Conservation (phyloP, 805 yeast genomes). For the Candida fluviatilis region DNA sequence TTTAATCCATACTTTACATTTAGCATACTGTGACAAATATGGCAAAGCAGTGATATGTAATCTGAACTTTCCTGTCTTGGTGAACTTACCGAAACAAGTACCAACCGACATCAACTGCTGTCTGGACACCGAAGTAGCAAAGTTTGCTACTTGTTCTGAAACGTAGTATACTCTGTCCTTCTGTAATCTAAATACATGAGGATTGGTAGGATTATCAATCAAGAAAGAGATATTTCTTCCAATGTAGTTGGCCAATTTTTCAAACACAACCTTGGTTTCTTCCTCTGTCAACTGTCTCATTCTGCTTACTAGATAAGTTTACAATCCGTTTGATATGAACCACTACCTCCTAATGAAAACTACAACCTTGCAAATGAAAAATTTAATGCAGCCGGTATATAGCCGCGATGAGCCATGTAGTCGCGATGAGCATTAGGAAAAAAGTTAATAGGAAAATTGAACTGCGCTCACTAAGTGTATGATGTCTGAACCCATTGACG, state of each 20-base stretch:
- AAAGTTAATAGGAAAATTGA: too few species aligned
- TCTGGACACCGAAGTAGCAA: slow-evolving; percentile 89
- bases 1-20: slow-evolving; percentile 94
- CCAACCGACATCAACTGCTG: slow-evolving; percentile 90
- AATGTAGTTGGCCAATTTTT: slow-evolving; percentile 91
- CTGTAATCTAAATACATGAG: slow-evolving; percentile 92
- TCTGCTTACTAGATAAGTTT: too few species aligned
- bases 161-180: slow-evolving; percentile 96
- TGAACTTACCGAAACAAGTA: slow-evolving; percentile 91
- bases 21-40: slow-evolving; percentile 80
- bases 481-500: neutral
- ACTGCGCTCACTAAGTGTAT: too few species aligned
- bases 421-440: neutral
- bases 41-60: slow-evolving; percentile 90
- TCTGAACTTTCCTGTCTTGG: slow-evolving; percentile 95
- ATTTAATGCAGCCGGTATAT: neutral
- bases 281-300: slow-evolving; percentile 97
- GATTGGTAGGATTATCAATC: slow-evolving; percentile 80
- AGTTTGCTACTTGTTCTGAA: slow-evolving; percentile 71
- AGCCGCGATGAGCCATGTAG: neutral
- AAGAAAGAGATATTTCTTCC: slow-evolving; percentile 91
- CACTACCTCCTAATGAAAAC: too few species aligned
- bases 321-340: too few species aligned
- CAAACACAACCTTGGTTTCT: slow-evolving; percentile 93
- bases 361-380: neutral